Conservation (phyloP, 495 filamentous ascomycete species). For the Ascodesmis nigricans region DNA sequence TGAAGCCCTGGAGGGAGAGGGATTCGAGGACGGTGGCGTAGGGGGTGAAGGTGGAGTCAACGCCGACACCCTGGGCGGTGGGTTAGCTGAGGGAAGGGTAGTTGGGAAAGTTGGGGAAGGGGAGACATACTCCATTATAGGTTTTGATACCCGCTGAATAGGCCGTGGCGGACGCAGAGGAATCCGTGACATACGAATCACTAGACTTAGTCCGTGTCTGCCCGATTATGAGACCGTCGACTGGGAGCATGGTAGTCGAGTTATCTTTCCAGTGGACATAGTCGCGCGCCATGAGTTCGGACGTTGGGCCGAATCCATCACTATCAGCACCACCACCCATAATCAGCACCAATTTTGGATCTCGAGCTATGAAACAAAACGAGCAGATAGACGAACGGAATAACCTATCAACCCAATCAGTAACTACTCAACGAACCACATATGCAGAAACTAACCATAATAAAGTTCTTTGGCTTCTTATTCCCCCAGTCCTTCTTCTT, state of each 20-base stretch:
- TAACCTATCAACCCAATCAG: conserved; percentile 7
- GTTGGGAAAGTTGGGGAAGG: not conserved
- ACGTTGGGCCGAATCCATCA: conserved; percentile 22
- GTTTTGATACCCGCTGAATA: conserved; percentile 23
- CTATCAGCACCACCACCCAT: conserved; percentile 2
- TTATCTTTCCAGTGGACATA: conserved; percentile 21
- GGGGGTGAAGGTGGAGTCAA: conserved; percentile 15
- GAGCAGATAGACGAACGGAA: conserved; percentile 2
- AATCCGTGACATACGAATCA: conserved; percentile 23
- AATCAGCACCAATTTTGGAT: not conserved
- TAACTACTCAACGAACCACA: not conserved
- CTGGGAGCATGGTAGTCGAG: conserved; percentile 17
- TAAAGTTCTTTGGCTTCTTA: conserved; percentile 17
- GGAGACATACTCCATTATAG: conserved; percentile 21
- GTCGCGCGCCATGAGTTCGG: conserved; percentile 20
- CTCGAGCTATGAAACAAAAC: conserved; percentile 5
- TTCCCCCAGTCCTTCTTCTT: not conserved
- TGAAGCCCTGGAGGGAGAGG: conserved; percentile 20
- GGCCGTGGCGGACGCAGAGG: conserved; percentile 21
- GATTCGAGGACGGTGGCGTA: conserved; percentile 22
- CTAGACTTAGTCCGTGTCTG: conserved; percentile 18
- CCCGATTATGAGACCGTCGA: conserved; percentile 22
- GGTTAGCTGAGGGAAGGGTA: too few species aligned
- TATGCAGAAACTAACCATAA: conserved; percentile 15
- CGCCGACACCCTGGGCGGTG: conserved; percentile 11